Conservation (phyloP, 2,329 filamentous ascomycete species). For the Chrysosporium keratinophilum region DNA sequence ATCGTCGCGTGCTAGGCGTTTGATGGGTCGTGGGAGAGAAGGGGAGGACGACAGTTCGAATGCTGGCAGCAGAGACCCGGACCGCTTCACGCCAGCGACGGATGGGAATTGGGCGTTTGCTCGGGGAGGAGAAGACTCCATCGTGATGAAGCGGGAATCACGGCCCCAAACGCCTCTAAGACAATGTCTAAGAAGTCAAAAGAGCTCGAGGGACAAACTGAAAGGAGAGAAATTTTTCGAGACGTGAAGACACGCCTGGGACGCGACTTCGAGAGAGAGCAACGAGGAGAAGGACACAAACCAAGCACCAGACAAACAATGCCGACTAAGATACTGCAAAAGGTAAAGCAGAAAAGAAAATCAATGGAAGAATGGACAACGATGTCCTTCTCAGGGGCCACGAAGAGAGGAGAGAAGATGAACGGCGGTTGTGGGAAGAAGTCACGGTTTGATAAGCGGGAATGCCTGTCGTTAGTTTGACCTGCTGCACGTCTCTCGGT, state of each 20-base stretch:
- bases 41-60: conserved; percentile 43
- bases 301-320: background rate
- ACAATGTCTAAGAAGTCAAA: conserved; percentile 11
- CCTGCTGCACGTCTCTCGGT: conserved; percentile 10
- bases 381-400: conserved; percentile 9
- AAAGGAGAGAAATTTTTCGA: background rate
- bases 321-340: background rate
- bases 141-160: conserved; percentile 19
- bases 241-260: background rate
- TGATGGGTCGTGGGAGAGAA: conserved; percentile 38
- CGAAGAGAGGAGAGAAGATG: conserved; percentile 3
- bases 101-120: conserved; percentile 24
- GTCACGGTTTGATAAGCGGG: conserved; percentile 12
- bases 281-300: background rate
- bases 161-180: background rate
- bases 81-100: conserved; percentile 37
- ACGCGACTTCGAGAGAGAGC: background rate
- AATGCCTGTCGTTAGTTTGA: conserved; percentile 13
- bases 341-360: background rate
- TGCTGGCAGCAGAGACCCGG: conserved; percentile 39
- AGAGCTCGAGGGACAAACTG: background rate
- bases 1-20: conserved; percentile 38
- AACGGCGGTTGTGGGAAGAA: conserved; percentile 12
- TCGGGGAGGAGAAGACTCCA: conserved; percentile 34
- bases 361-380: background rate